phyloP scores from a whole-genome alignment of 495 filamentous ascomycete genomes.

The Alectoria sarmentosa region DNA sequence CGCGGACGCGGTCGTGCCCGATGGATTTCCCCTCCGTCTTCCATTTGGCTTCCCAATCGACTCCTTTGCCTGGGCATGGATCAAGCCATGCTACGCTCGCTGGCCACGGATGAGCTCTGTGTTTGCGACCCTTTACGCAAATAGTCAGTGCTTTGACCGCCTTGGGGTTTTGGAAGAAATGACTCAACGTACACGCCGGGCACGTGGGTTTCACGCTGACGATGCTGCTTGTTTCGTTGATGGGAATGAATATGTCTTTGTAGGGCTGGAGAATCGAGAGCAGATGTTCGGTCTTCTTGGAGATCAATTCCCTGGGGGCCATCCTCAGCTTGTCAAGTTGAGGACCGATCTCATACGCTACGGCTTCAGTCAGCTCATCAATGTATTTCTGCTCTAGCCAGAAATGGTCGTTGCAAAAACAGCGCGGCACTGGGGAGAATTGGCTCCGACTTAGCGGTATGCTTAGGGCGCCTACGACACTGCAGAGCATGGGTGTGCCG shows the following conservation, averaged over 20 bases:
- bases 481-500: not conserved
- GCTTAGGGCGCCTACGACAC: not conserved
- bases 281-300: not conserved
- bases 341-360: conserved; percentile 9
- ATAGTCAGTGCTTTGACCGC: not conserved
- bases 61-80: conserved; percentile 1
- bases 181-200: conserved; percentile 4
- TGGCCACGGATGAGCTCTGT: not conserved
- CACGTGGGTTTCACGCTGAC: conserved; percentile 2
- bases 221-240: not conserved
- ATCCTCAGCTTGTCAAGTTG: conserved; percentile 2
- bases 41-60: conserved; percentile 7
- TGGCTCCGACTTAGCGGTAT: conserved; percentile 1
- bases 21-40: not conserved
- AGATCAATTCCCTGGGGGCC: not conserved
- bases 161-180: not conserved
- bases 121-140: conserved; percentile 6
- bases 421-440: not conserved
- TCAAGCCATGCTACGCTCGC: conserved; percentile 7
- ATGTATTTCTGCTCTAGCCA: conserved; percentile 7
- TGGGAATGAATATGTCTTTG: not conserved
- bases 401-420: conserved; percentile 5
- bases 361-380: not conserved
- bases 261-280: conserved; percentile 3
- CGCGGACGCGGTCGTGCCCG: not conserved